phyloP scores from a whole-genome alignment of 73 alveolate species.

The Paramecium octaurelia region DNA sequence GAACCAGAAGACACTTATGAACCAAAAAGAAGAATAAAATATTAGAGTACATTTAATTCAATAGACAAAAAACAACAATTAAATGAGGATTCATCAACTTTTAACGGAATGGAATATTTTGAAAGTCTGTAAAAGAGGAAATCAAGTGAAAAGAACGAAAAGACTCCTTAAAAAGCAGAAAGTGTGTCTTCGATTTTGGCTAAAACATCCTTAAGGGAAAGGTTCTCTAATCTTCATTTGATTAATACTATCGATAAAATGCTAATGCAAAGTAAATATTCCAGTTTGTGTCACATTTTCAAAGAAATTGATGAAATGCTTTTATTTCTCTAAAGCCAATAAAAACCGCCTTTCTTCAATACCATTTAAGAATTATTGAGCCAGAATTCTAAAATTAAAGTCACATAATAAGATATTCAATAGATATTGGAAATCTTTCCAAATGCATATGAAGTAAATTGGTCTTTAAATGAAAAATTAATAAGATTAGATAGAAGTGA shows the following conservation, averaged over 20 bases:
- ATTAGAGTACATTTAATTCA: neutral
- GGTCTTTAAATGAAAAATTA: constrained; percentile 15
- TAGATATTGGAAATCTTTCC: constrained; percentile 13
- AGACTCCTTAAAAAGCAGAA: neutral
- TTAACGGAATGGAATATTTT: neutral
- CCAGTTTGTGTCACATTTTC: neutral
- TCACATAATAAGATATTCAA: neutral
- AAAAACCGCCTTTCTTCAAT: neutral
- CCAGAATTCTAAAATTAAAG: neutral
- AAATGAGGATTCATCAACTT: neutral
- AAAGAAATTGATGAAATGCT: constrained; percentile 38
- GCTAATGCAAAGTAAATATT: neutral
- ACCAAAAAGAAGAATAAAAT: neutral
- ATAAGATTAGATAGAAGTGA: neutral
- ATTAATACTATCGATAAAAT: neutral
- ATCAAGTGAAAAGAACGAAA: neutral
- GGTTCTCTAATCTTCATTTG: neutral
- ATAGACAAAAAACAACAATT: neutral
- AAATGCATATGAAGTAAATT: neutral
- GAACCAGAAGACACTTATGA: neutral
- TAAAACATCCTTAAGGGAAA: neutral
- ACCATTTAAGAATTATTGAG: neutral
- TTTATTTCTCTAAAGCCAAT: neutral
- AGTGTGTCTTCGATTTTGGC: neutral
- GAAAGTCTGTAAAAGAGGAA: neutral